Evolutionary conservation across 257 asterid species (phyloP).

Genomic region (Lithospermum erythrorhizon): DNA sequence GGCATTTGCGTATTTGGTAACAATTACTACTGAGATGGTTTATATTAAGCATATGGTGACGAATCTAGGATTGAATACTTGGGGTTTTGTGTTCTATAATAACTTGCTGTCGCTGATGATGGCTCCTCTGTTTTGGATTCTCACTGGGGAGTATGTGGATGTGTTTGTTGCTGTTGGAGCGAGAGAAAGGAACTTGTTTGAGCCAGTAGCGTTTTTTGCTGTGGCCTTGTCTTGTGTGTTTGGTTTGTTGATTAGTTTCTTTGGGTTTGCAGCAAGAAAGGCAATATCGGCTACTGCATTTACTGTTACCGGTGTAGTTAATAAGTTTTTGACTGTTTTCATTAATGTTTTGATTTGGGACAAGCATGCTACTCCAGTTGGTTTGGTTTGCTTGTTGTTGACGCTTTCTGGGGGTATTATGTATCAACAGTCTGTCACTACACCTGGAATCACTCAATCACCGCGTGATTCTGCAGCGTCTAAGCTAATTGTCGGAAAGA

Average conservation of each 20-base stretch:
- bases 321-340: slow-evolving; percentile 85
- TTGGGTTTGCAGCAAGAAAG: slow-evolving; percentile 91
- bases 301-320: slow-evolving; percentile 93
- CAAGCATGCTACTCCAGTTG: slow-evolving; percentile 90
- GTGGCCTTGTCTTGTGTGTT: slow-evolving; percentile 83
- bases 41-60: slow-evolving; percentile 98
- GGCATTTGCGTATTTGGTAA: slow-evolving; percentile 88
- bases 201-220: slow-evolving; percentile 52
- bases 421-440: slow-evolving; percentile 93
- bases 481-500: slow-evolving; percentile 28
- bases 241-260: slow-evolving; percentile 94
- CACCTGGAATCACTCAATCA: slow-evolving; percentile 31
- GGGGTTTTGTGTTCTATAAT: slow-evolving; percentile 92
- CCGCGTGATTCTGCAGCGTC: slow-evolving; percentile 27
- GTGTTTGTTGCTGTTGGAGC: slow-evolving; percentile 49
- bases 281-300: slow-evolving; percentile 95
- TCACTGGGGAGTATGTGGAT: slow-evolving; percentile 80
- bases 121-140: slow-evolving; percentile 84
- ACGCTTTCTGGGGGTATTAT: slow-evolving; percentile 83
- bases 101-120: slow-evolving; percentile 81
- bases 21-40: slow-evolving; percentile 96
- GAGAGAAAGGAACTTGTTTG: slow-evolving; percentile 35
- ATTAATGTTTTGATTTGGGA: slow-evolving; percentile 96
- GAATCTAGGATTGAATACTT: slow-evolving; percentile 81
- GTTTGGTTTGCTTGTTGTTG: slow-evolving; percentile 67